These are phyloP conservation scores for Flaveria ramosissima DNA, from an alignment of 129 eudicot species.

Conservation along the genomic window DNA sequence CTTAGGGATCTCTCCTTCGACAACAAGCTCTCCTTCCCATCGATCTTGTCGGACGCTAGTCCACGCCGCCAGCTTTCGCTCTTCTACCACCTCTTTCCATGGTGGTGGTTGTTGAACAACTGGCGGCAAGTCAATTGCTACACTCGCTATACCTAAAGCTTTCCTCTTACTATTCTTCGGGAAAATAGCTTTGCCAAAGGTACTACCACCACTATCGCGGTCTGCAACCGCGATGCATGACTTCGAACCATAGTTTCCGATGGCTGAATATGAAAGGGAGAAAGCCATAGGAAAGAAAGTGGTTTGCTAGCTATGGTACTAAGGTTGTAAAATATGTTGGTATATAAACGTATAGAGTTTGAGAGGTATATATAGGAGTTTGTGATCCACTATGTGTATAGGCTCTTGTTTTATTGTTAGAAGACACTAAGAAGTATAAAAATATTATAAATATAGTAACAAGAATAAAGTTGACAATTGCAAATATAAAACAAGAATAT, in stretches of 20 bases:
- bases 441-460: background rate
- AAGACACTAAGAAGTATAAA: slow-evolving; percentile 9
- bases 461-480: background rate
- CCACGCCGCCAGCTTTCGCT: slow-evolving; percentile 72
- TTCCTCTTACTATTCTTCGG: slow-evolving; percentile 16
- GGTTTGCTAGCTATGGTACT: background rate
- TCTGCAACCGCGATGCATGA: slow-evolving; percentile 24
- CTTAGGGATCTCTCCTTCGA: slow-evolving; percentile 75
- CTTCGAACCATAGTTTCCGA: slow-evolving; percentile 26
- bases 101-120: slow-evolving; percentile 31
- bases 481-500: slow-evolving; percentile 2
- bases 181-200: slow-evolving; percentile 28
- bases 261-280: slow-evolving; percentile 48
- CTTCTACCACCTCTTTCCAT: slow-evolving; percentile 30
- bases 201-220: background rate
- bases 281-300: slow-evolving; percentile 49
- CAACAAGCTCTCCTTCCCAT: slow-evolving; percentile 93
- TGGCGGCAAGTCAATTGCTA: slow-evolving; percentile 52
- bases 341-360: slow-evolving; percentile 8
- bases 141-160: slow-evolving; percentile 33
- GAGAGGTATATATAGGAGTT: slow-evolving; percentile 44
- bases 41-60: slow-evolving; percentile 75
- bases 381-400: slow-evolving; percentile 21
- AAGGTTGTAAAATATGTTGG: slow-evolving; percentile 14
- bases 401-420: slow-evolving; percentile 43